Evolutionary conservation across 768 basidiomycete genomes (phyloP), one percentile per base, ranked within the genome.

Genomic region (Galerina sulciceps): DNA sequence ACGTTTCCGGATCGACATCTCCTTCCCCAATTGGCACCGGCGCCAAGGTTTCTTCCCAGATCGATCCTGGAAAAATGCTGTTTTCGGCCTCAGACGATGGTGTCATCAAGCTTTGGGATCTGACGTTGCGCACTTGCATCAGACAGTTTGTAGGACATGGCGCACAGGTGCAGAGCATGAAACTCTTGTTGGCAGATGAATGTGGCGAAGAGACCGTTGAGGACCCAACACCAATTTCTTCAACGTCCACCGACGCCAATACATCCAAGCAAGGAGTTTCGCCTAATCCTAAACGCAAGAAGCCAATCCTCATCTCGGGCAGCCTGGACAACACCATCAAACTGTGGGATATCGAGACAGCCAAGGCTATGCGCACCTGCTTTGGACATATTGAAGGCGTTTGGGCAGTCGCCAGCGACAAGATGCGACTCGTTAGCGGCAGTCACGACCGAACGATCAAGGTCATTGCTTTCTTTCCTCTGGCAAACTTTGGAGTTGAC

Each of bases 341-440:
- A 71, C 67, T 96, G 41, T 99, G 97, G 97, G 94, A 99, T 68
- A 85, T 99, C 23, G 93, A 96, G 65, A 85, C 88, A 1, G 94
- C 90, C 40, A 86, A 88, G 67, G 81, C 87, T 20, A 76, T 84
- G 47, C 80, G 85, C 67, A 98, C 97, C 41, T 82, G 96, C 61
- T 99, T 99, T 71, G 97, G 96, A 1, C 96, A 98, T 72, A 95
- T 99, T 66, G 97, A 99, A 70, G 97, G 97, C 53, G 94, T 99
- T 15, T 99, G 97, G 97, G 89, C 88, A 3, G 91, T 99, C 31
- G 94, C 94, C 20, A 88, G 90, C 63, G 95, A 99, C 73, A 91
- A 94, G 69, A 80, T 99, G 67, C 81, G 96, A 53, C 78, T 99
- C 48, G 94, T 95, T 22, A 95, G 92, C 53, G 96, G 88, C 6